Base-by-base conservation (phyloP, 192 early-diverging fungal genomes). In the Coemansia reversa region DNA sequence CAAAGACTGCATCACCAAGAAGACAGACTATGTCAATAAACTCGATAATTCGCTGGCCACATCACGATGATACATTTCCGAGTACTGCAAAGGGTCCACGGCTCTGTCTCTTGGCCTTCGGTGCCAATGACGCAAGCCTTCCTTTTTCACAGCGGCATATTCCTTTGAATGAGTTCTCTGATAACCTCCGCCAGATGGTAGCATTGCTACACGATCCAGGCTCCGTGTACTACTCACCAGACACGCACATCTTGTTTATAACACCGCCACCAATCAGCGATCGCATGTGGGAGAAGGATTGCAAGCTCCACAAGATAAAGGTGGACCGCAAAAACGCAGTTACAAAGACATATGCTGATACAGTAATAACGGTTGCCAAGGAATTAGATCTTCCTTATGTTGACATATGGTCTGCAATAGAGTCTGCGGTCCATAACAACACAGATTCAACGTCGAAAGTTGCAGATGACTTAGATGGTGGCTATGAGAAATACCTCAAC, bases 81-180 rank as follows among this genome's bases (percentile, higher is more conserved):
- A 39, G 12, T 6, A n/a, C 32, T 2, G 35, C 62, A 2, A 42
- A 47, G 52, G 24, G 35, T 16, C 62, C 62, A 18, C 51, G 11
- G 1, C 42, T 63, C 16, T 63, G 62, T 6, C 12, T 83, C 22
- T 67, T 95, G 19, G 90, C 90, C 57, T 84, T 92, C 55, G 93
- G 93, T 11, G 85, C 93, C 19, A 94, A 95, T 64, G 93, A 95
- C 62, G 85, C 90, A 0, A 82, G 83, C 0, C 58, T 87, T 19
- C 70, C 74, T 4, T 65, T 55, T 18, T 76, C 76, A 5, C 28
- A 63, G 3, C 88, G 92, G 63, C 85, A 88, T 58, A 88, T 93
- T 1, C 71, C 86, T 5, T 22, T 93, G 24, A 57, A 69, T 0
- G 58, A 74, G 7, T 94, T 87, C 65, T 71, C 70, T 4, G 25